Conservation (phyloP, 176 grass and related monocot genomes). For the Zoysia japonica region DNA sequence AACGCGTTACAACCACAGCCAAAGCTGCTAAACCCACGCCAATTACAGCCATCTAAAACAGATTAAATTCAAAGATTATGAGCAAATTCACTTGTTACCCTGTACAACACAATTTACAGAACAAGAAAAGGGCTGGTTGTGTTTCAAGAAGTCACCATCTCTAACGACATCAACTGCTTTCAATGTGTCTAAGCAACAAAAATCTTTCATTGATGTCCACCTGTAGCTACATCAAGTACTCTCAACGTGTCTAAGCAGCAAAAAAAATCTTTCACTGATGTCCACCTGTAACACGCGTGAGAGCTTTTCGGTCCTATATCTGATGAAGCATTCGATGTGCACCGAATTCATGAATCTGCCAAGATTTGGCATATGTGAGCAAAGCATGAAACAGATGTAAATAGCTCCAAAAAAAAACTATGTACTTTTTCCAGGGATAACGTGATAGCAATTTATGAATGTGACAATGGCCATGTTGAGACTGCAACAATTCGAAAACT, state of each 20-base stretch:
- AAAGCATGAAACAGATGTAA: background rate
- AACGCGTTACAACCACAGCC: background rate
- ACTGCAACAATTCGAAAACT: background rate
- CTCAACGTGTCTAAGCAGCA: background rate
- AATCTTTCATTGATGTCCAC: background rate
- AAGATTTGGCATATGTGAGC: background rate
- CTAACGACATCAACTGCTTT: background rate
- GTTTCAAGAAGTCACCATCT: background rate
- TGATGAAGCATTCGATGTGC: background rate
- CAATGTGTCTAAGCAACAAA: background rate
- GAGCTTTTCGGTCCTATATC: background rate
- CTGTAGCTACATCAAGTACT: background rate
- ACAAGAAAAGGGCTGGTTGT: background rate
- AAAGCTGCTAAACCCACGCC: background rate
- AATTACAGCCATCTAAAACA: slow-evolving; percentile 3
- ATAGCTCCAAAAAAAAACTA: background rate
- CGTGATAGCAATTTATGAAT: background rate
- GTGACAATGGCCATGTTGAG: background rate
- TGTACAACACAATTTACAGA: background rate
- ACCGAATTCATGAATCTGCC: slow-evolving; percentile 33
- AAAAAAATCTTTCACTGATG: background rate
- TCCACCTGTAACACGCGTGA: background rate
- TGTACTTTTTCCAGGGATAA: background rate
- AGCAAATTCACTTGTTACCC: background rate
- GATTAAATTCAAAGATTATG: background rate